A percentile compares a stretch with the other conserved stretches of the same genome.
These are phyloP conservation scores for Exophiala aquamarina DNA, from an alignment of 2,329 filamentous ascomycete species.

Conservation along the genomic window DNA sequence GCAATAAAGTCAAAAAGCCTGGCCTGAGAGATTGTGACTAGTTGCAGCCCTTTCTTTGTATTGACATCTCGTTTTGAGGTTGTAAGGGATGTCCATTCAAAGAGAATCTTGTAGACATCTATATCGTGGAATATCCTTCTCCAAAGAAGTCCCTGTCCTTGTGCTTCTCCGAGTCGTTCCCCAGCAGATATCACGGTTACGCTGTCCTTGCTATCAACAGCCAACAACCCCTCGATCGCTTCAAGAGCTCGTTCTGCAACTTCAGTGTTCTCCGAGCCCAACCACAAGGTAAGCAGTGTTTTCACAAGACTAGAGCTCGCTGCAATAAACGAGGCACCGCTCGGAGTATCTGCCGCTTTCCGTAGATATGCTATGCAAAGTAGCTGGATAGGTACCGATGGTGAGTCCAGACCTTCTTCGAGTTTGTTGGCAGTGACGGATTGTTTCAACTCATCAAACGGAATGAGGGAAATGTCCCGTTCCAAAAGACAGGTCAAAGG, in stretches of 20 bases:
- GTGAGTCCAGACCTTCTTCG: conserved; percentile 53
- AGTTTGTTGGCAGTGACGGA: conserved; percentile 54
- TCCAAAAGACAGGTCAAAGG: conserved; percentile 55
- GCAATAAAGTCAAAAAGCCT: conserved; percentile 60
- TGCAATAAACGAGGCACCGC: conserved; percentile 60
- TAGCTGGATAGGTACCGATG: conserved; percentile 54
- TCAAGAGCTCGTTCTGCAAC: conserved; percentile 56
- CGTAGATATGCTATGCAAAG: conserved; percentile 56
- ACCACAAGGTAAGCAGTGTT: conserved; percentile 58
- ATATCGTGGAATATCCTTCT: conserved; percentile 61
- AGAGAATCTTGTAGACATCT: conserved; percentile 58
- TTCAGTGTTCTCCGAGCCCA: conserved; percentile 55
- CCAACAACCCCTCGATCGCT: conserved; percentile 53
- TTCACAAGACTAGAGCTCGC: conserved; percentile 55
- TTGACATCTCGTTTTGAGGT: conserved; percentile 45
- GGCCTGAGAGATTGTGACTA: conserved; percentile 59
- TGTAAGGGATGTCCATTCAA: conserved; percentile 40
- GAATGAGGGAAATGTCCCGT: conserved; percentile 50
- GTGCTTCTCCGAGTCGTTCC: conserved; percentile 31
- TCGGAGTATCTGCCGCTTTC: conserved; percentile 53
- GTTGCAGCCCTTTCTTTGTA: conserved; percentile 44
- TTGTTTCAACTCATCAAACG: conserved; percentile 50
- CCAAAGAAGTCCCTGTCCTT: conserved; percentile 59
- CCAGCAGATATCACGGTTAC: conserved; percentile 27
- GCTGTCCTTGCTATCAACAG: conserved; percentile 45